Base-by-base conservation (phyloP, 2,329 filamentous ascomycete species). In the Lasiodiplodia citricola region DNA sequence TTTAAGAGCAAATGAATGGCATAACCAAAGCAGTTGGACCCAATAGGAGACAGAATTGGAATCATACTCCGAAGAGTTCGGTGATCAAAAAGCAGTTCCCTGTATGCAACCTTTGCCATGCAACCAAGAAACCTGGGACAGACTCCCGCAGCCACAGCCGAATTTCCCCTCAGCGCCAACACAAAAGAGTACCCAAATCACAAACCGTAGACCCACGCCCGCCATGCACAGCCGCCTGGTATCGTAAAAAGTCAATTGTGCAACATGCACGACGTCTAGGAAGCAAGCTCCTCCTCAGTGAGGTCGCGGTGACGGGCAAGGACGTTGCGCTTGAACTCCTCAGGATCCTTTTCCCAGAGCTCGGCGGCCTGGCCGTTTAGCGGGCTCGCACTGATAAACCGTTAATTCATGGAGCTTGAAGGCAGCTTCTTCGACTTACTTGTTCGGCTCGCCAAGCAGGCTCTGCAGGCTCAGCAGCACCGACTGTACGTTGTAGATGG, bases 281-380 rank as follows among this genome's bases (percentile, higher is more conserved):
- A 50, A 52, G 55, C 57, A 57, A 80, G 72, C 72, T 84, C 82
- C 73, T 84, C 80, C 68, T 83, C 82, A 60, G 77, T 79, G 66
- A 87, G 80, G 70, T 88, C 87, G 71, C 86, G 85, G 77, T 91
- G 88, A 70, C 89, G 83, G 6, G 87, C 87, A 65, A 90, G 81
- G n/a, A 91, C 88, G 71, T 88, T 84, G 68, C 88, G 88, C 87
- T 97, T 93, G 86, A 96, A 98, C 80, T 97, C 93, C 56, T 88
- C 90, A 47, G 90, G 85, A 79, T 98, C 89, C 74, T 90, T 93
- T 79, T 97, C 95, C 94, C 96, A 99, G 52, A 99, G 86, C 79
- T 97, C 92, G 18, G 96, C 96, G 37, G 96, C 96, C 81, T 99
- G 94, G 70, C 94, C 96, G 75, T 99, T 99, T 72, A 99, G 85